phyloP scores from a whole-genome alignment of 352 stramenopile species.

The Detonula confervacea region DNA sequence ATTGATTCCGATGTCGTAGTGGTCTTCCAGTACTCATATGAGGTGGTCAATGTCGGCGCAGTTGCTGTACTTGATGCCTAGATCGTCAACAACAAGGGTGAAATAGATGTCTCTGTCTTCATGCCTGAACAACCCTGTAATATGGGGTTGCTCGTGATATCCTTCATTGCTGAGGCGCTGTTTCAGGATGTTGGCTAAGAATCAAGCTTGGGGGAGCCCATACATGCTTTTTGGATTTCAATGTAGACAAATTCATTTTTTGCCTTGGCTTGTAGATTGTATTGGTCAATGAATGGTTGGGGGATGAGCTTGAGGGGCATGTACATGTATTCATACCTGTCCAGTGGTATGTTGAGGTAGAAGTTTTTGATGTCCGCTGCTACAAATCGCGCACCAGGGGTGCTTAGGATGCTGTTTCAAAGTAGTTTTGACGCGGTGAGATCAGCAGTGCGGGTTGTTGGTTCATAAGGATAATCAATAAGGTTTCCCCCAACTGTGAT shows the following conservation, averaged over 20 bases:
- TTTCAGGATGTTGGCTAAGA: too few species aligned
- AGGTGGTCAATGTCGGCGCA: conserved; percentile 39
- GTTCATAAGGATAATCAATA: conserved; percentile 14
- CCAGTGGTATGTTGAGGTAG: conserved; percentile 38
- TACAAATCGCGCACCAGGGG: conserved; percentile 18
- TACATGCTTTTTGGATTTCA: conserved; percentile 31
- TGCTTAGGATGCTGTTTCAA: conserved; percentile 40
- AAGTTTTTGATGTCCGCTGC: conserved; percentile 47
- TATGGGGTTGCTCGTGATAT: not conserved
- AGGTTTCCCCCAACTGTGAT: conserved; percentile 20
- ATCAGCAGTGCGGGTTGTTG: conserved; percentile 28
- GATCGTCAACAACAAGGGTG: conserved; percentile 15
- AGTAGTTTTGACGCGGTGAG: conserved; percentile 37
- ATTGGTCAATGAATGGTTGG: conserved; percentile 10
- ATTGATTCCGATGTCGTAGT: conserved; percentile 31
- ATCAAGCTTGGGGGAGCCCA: conserved; percentile 35
- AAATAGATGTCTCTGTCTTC: conserved; percentile 1
- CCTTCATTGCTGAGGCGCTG: not conserved
- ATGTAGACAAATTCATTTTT: conserved; percentile 30
- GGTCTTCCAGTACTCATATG: not conserved
- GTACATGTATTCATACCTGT: conserved; percentile 35
- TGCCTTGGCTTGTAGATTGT: conserved; percentile 6
- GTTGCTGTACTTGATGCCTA: conserved; percentile 45
- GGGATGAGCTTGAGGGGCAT: conserved; percentile 28
- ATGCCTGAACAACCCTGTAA: conserved; percentile 11